Conservation (phyloP, 345 rosid species). For the Lumnitzera racemosa region DNA sequence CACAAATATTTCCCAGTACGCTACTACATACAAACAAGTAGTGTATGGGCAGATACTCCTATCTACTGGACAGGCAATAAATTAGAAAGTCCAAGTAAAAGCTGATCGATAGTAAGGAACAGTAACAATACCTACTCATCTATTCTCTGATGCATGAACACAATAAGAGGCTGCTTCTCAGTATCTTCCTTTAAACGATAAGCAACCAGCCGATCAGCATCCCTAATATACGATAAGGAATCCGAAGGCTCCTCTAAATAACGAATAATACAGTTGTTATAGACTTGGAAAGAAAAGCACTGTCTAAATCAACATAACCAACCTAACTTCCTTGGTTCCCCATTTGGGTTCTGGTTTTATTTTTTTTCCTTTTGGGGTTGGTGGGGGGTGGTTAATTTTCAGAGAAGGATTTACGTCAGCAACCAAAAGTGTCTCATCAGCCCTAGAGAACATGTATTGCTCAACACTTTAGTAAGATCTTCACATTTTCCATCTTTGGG, state of each 20-base stretch:
- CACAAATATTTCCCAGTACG: no score
- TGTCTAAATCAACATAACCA: not conserved
- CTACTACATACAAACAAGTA: no score
- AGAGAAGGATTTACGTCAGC: constrained; percentile 60
- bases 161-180: constrained; percentile 48
- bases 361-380: no score
- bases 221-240: constrained; percentile 80
- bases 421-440: constrained; percentile 74
- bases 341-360: no score
- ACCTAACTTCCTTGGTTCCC: no score
- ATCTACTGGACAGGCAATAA: no score
- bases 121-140: constrained; percentile 67
- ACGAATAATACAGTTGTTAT: constrained; percentile 72
- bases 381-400: not conserved
- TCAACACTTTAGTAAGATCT: constrained; percentile 74
- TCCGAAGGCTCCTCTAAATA: constrained; percentile 82
- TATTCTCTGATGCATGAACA: constrained; percentile 74
- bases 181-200: constrained; percentile 59
- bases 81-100: no score
- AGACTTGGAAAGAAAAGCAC: constrained; percentile 47
- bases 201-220: constrained; percentile 80
- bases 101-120: no score
- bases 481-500: constrained; percentile 86
- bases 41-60: no score
- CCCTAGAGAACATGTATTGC: constrained; percentile 68